Evolutionary conservation across 768 basidiomycete genomes (phyloP), one percentile per base, ranked within the genome.

Genomic region (Amanita rimosa): DNA sequence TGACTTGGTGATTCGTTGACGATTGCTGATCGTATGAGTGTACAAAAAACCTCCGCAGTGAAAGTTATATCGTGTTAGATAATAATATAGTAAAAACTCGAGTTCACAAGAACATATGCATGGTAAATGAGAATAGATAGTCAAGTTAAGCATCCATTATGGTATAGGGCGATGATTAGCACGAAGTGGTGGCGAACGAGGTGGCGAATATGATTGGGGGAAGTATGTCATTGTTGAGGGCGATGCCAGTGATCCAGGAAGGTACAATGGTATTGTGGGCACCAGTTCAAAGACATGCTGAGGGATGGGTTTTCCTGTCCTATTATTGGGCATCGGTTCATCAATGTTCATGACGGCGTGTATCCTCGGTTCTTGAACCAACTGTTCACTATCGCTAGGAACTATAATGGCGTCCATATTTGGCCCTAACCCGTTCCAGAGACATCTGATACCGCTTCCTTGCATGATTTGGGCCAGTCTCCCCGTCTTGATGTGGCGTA

Each of bases 391-490:
- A 22, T 55, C 60, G 21, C 78, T 78, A 70, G 58, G 81, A 72
- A 63, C 81, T 75, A 57, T 80, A 63, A 44, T 80, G 73, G 57
- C 81, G 76, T 64, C 84, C 70, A 77, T 61, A 50, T 64, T 63
- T 10, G 68, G 60, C 13, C 64, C 67, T 2, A 88, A 81, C 14
- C 90, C 94, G 60, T 98, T 93, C 85, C 91, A 97, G 24, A 91
- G 79, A 60, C 89, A 92, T 27, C 85, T 79, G 29, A 95, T 74
- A 57, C 93, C 88, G 19, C 29, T 49, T 4, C 92, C 92, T 0
- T 79, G 75, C 49, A 93, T 87, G 60, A 93, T 88, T 60, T 94
- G 91, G 1, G 78, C 81, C 3, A 93, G 76, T 0, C 86, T 77
- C 6, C 90, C 88, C 0, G 83, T 88, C 57, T 80, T 75, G 54